Conservation (phyloP, 495 filamentous ascomycete genomes). For the Talaromyces wortmannii region DNA sequence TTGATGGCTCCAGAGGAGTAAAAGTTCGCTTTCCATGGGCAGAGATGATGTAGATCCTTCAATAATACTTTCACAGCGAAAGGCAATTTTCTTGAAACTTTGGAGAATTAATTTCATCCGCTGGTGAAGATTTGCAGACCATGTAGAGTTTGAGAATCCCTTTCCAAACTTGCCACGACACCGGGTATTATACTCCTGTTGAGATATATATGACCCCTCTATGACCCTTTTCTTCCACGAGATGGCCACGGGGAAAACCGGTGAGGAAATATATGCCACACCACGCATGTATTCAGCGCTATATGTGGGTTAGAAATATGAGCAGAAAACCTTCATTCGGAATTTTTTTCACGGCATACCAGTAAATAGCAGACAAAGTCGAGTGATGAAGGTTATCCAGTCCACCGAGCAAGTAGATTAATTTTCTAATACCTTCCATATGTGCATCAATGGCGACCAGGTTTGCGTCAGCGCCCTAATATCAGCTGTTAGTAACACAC, state of each 20-base stretch:
- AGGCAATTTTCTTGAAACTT: slow-evolving; percentile 3
- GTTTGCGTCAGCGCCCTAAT: slow-evolving; percentile 7
- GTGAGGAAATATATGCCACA: neutral
- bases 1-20: slow-evolving; percentile 9
- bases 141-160: slow-evolving; percentile 7
- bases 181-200: neutral
- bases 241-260: slow-evolving; percentile 3
- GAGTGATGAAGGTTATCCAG: slow-evolving; percentile 8
- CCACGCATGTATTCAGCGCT: slow-evolving; percentile 6
- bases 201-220: slow-evolving; percentile 4
- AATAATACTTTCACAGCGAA: slow-evolving; percentile 8
- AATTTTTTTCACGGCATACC: neutral
- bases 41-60: neutral
- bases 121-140: slow-evolving; percentile 7
- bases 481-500: neutral
- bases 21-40: slow-evolving; percentile 10
- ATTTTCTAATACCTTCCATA: slow-evolving; percentile 10
- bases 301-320: neutral
- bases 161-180: slow-evolving; percentile 3
- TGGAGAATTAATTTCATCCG: slow-evolving; percentile 5
- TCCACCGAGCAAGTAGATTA: slow-evolving; percentile 6
- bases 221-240: slow-evolving; percentile 6
- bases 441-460: slow-evolving; percentile 8
- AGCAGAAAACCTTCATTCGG: neutral
- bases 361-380: slow-evolving; percentile 6